Evolutionary conservation across 2,329 filamentous ascomycete species (phyloP).

Genomic region (Aaosphaeria pasadenensis): DNA sequence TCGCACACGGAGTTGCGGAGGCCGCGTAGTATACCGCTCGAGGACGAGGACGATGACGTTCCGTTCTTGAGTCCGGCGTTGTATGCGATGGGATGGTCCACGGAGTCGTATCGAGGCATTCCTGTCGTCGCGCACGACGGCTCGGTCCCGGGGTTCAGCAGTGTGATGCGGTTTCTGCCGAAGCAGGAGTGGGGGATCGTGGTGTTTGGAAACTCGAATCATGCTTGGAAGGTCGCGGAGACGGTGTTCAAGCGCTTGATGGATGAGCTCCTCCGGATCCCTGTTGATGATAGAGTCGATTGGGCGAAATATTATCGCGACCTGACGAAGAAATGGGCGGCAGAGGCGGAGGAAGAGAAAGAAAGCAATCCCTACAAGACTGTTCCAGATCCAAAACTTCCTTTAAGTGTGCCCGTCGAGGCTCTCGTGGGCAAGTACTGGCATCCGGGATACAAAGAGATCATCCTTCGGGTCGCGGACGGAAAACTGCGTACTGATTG

Average conservation of each 20-base stretch:
- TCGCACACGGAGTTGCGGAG: constrained; percentile 12
- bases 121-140: constrained; percentile 6
- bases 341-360: background rate
- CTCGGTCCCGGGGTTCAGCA: background rate
- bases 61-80: constrained; percentile 2
- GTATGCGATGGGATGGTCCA: constrained; percentile 6
- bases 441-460: background rate
- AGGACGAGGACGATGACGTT: background rate
- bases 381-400: background rate
- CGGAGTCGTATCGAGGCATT: constrained; percentile 5
- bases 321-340: background rate
- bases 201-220: background rate
- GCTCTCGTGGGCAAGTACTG: background rate
- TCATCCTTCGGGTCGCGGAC: background rate
- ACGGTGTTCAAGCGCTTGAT: background rate
- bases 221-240: background rate
- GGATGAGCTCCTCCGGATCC: background rate
- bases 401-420: background rate
- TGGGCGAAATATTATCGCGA: background rate
- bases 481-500: background rate
- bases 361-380: background rate
- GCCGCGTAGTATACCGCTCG: constrained; percentile 7
- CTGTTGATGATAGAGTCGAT: background rate
- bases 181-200: background rate
- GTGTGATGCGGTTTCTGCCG: background rate